phyloP scores from a whole-genome alignment of 352 stramenopile genomes.

The Pythium guiyangense region DNA sequence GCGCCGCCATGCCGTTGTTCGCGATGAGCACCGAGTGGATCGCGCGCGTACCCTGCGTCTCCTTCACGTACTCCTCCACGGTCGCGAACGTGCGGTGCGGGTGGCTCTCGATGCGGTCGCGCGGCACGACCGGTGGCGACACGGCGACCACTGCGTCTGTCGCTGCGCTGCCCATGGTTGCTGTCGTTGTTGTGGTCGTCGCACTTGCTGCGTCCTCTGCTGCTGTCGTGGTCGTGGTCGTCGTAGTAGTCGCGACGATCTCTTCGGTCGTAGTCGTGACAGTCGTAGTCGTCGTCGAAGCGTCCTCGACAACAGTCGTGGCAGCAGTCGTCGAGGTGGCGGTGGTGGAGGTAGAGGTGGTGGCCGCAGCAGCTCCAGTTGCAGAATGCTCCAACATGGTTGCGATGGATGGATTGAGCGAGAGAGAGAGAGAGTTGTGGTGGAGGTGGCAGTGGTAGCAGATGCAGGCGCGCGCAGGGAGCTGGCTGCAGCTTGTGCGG shows the following conservation, averaged over 20 bases:
- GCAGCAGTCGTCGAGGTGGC: background rate
- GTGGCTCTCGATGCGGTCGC: slow-evolving; percentile 54
- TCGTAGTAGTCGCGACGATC: background rate
- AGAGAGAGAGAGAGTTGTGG: background rate
- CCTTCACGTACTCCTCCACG: slow-evolving; percentile 91
- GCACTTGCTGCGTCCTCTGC: background rate
- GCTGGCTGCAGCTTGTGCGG: background rate
- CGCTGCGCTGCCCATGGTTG: slow-evolving; percentile 4
- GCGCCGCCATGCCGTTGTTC: slow-evolving; percentile 99
- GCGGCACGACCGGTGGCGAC: slow-evolving; percentile 5
- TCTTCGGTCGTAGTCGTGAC: slow-evolving; percentile 7
- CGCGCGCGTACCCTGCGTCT: slow-evolving; percentile 84
- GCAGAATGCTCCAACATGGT: slow-evolving; percentile 10
- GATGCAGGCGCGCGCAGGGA: background rate
- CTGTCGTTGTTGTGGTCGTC: background rate
- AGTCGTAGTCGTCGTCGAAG: background rate
- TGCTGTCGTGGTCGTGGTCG: slow-evolving; percentile 1
- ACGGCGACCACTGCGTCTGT: background rate
- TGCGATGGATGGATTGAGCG: no score
- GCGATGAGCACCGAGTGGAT: slow-evolving; percentile 98
- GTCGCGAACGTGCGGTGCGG: slow-evolving; percentile 75
- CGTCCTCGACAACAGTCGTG: slow-evolving; percentile 1
- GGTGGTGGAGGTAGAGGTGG: background rate
- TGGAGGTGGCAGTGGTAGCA: background rate
- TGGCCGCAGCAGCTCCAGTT: slow-evolving; percentile 10